phyloP scores from a whole-genome alignment of 805 yeast species.

The Yarrowia yakushimensis region DNA sequence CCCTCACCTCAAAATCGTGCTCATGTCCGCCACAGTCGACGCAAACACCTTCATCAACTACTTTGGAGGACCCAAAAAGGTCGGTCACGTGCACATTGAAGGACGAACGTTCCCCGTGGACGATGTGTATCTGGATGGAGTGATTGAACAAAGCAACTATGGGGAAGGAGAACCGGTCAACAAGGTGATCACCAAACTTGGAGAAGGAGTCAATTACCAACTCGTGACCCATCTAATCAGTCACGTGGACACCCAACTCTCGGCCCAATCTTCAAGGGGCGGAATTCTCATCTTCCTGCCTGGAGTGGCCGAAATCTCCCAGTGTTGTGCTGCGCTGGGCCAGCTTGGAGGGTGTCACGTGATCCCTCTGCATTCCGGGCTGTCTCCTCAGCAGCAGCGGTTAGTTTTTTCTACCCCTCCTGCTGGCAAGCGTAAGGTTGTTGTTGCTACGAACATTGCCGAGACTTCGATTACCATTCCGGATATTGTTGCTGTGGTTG shows the following conservation, averaged over 20 bases:
- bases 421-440: conserved; percentile 62
- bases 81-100: conserved; percentile 74
- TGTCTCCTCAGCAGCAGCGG: conserved; percentile 77
- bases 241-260: conserved; percentile 51
- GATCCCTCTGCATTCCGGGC: conserved; percentile 84
- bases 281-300: conserved; percentile 84
- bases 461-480: conserved; percentile 96
- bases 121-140: conserved; percentile 68
- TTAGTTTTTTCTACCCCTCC: conserved; percentile 62
- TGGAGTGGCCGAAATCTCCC: conserved; percentile 83
- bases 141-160: conserved; percentile 42
- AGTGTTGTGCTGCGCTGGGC: conserved; percentile 40
- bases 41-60: conserved; percentile 61
- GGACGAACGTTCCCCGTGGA: conserved; percentile 92
- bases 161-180: conserved; percentile 34
- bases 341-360: conserved; percentile 37
- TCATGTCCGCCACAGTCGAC: conserved; percentile 95
- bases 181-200: conserved; percentile 33
- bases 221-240: conserved; percentile 56
- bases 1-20: conserved; percentile 58
- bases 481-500: conserved; percentile 89
- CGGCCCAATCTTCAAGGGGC: conserved; percentile 48
- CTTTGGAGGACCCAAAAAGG: conserved; percentile 44
- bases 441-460: conserved; percentile 90
- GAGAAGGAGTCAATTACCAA: conserved; percentile 62